These are phyloP conservation scores for Cymbopogon flexuosus DNA, from an alignment of 202 grass and related monocot genomes.

Conservation along the genomic window DNA sequence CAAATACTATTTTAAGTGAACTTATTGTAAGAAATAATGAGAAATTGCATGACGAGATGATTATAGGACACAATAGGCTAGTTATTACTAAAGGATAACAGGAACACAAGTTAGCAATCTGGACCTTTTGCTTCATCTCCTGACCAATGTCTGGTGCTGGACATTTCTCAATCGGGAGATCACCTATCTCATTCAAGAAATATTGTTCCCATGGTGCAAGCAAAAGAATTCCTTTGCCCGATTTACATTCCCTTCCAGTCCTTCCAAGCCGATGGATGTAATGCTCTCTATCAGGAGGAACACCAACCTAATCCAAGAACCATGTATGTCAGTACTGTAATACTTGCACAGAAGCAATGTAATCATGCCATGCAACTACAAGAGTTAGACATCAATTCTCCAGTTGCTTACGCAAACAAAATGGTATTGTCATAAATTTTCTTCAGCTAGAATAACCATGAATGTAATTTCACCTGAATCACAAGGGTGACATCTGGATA, in stretches of 20 bases:
- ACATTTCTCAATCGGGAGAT: conserved; percentile 62
- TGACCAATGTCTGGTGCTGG: conserved; percentile 46
- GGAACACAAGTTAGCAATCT: neutral
- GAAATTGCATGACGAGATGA: neutral
- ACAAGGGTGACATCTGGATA: conserved; percentile 93
- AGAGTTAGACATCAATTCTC: neutral
- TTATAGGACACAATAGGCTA: neutral
- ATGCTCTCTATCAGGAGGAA: conserved; percentile 82
- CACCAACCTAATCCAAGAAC: conserved; percentile 60
- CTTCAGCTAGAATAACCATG: neutral
- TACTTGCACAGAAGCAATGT: neutral
- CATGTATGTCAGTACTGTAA: conserved; percentile 10
- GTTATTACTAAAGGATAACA: neutral
- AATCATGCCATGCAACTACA: neutral
- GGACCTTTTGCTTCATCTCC: conserved; percentile 73
- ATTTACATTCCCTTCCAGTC: conserved; percentile 74
- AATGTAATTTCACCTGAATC: conserved; percentile 57
- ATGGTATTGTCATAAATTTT: neutral
- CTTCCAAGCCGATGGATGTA: conserved; percentile 94
- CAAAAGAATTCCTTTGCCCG: conserved; percentile 69
- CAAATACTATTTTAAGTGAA: neutral
- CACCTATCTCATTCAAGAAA: conserved; percentile 81
- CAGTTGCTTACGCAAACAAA: neutral
- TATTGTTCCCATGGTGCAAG: conserved; percentile 91
- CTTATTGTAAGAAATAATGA: neutral